Conservation (phyloP, 1,284 basidiomycete species). For the Sporisorium exsertum region DNA sequence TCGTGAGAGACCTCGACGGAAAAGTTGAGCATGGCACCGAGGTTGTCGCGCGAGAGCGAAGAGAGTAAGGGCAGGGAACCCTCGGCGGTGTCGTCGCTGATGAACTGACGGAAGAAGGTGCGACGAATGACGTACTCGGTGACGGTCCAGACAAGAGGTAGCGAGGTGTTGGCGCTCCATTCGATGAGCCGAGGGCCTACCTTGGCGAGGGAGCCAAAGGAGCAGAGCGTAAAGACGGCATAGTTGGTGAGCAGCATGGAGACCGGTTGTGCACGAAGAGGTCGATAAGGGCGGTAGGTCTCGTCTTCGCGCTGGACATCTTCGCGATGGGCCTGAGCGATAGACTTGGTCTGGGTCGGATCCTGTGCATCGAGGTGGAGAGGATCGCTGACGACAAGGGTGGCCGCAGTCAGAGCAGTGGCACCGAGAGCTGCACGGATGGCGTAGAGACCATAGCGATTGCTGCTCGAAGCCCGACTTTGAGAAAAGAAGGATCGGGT, state of each 20-base stretch:
- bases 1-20: constrained; percentile 81
- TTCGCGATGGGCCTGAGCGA: constrained; percentile 35
- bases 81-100: constrained; percentile 84
- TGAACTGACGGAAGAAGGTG: constrained; percentile 91
- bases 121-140: constrained; percentile 79
- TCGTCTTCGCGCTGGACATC: constrained; percentile 43
- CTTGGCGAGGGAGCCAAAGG: constrained; percentile 82
- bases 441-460: constrained; percentile 11
- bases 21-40: constrained; percentile 84
- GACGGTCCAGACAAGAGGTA: constrained; percentile 78
- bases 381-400: constrained; percentile 25
- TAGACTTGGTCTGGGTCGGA: constrained; percentile 11
- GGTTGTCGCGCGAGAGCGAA: constrained; percentile 73
- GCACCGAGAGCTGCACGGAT: constrained; percentile 29
- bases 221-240: constrained; percentile 83
- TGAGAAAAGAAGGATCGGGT: not conserved
- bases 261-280: constrained; percentile 34
- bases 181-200: constrained; percentile 79
- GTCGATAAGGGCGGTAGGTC: constrained; percentile 33
- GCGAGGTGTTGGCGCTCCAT: constrained; percentile 73
- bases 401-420: constrained; percentile 24
- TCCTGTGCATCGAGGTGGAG: constrained; percentile 36
- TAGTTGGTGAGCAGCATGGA: constrained; percentile 77
- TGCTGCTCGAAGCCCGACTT: not conserved
- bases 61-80: constrained; percentile 78